Evolutionary conservation across 495 filamentous ascomycete species (phyloP).

Genomic region (Astrothelium macrocarpum): DNA sequence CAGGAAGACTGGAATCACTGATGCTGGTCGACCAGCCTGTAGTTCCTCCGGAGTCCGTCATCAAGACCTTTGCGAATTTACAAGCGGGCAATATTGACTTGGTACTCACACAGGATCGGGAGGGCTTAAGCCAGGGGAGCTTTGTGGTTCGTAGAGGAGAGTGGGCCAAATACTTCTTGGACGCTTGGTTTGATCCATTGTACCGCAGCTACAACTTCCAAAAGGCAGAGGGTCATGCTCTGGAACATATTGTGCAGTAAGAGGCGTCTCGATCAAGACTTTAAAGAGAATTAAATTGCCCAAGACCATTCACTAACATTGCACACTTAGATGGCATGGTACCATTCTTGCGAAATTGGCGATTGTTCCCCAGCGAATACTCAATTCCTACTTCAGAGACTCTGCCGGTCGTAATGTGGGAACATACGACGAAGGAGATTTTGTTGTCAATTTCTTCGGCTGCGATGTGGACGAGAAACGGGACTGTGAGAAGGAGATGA

Average conservation of each 20-base stretch:
- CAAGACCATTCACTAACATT: constrained; percentile 44
- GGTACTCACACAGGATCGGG: constrained; percentile 73
- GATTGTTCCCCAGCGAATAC: constrained; percentile 66
- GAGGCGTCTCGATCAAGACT: background rate
- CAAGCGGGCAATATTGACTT: constrained; percentile 68
- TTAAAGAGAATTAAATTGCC: background rate
- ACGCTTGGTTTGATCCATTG: constrained; percentile 92
- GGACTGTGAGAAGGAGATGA: constrained; percentile 63
- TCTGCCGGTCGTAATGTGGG: constrained; percentile 39
- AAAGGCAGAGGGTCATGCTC: constrained; percentile 82
- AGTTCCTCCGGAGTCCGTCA: constrained; percentile 91
- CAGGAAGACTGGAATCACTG: constrained; percentile 55
- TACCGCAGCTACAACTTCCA: constrained; percentile 92
- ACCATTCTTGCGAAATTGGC: constrained; percentile 85
- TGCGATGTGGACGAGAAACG: constrained; percentile 50
- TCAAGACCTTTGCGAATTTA: constrained; percentile 83
- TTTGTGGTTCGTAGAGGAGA: constrained; percentile 75
- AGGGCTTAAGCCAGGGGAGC: constrained; percentile 66
- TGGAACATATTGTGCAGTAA: constrained; percentile 48
- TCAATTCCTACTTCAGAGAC: constrained; percentile 66
- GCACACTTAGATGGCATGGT: constrained; percentile 94
- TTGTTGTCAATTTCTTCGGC: constrained; percentile 62
- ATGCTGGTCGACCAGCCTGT: constrained; percentile 81
- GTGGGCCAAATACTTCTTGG: constrained; percentile 86
- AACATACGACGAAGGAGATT: constrained; percentile 72